A percentile compares a stretch with the other conserved stretches of the same genome.
These are phyloP conservation scores for Quercus robur DNA, from an alignment of 306 rosid species.

Conservation along the genomic window DNA sequence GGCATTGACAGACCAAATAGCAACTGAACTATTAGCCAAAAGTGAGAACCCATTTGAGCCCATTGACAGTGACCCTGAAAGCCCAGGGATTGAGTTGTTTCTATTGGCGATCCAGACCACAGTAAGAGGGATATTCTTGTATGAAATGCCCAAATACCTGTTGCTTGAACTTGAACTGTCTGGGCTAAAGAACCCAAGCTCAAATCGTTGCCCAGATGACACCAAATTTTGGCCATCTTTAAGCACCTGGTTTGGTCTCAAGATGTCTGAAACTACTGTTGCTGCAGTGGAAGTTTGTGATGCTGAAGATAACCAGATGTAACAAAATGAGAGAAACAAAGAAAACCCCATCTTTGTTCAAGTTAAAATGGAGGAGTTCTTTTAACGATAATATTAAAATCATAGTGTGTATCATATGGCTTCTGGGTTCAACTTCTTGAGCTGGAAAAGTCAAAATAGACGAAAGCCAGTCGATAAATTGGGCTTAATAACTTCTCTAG, in stretches of 20 bases:
- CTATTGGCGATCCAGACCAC: slow-evolving; percentile 32
- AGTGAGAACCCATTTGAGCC: slow-evolving; percentile 9
- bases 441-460: not conserved
- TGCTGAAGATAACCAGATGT: not conserved
- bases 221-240: slow-evolving; percentile 27
- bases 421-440: not conserved
- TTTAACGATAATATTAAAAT: not conserved
- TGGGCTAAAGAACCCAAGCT: slow-evolving; percentile 21
- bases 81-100: not conserved
- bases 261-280: slow-evolving; percentile 3
- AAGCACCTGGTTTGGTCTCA: slow-evolving; percentile 10
- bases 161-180: slow-evolving; percentile 4
- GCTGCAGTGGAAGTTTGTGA: slow-evolving; percentile 12
- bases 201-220: slow-evolving; percentile 15
- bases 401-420: not conserved
- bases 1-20: slow-evolving; percentile 7
- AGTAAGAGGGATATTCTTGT: slow-evolving; percentile 23
- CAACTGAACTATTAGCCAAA: not conserved
- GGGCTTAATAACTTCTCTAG: not conserved
- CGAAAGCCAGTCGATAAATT: not conserved
- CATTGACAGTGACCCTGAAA: slow-evolving; percentile 2
- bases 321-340: not conserved
- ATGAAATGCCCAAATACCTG: slow-evolving; percentile 24
- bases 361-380: not conserved
- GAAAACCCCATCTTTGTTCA: slow-evolving; percentile 2